Evolutionary conservation across 768 basidiomycete species (phyloP), one percentile per base, ranked within the genome.

Genomic region (Mycena rebaudengoi): DNA sequence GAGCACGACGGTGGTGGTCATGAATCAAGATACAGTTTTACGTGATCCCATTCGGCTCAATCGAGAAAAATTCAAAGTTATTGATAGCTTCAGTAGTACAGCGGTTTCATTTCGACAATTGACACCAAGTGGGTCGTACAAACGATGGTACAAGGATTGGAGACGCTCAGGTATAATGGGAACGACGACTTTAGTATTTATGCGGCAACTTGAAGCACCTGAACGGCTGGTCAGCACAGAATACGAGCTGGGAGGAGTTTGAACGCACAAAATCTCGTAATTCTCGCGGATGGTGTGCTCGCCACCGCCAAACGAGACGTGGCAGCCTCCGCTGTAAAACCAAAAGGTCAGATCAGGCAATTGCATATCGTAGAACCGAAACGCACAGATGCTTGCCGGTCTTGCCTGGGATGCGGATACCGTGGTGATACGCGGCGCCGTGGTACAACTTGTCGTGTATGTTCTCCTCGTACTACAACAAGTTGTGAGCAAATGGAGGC

Each of bases 1-100:
- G 50, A 96, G 85, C 60, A 96, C 92, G 67, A 92, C 92, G 53
- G 89, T 88, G 65, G 84, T 87, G 25, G 57, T 52, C 43, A 62
- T n/a, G n/a, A n/a, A n/a, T n/a, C n/a, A n/a, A n/a, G n/a, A n/a
- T n/a, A n/a, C n/a, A n/a, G n/a, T n/a, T n/a, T n/a, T n/a, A n/a
- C n/a, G n/a, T n/a, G n/a, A n/a, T n/a, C n/a, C n/a, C n/a, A n/a
- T n/a, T n/a, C n/a, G n/a, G n/a, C n/a, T n/a, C n/a, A n/a, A n/a
- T n/a, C n/a, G n/a, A n/a, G n/a, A n/a, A n/a, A n/a, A n/a, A n/a
- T n/a, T n/a, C n/a, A n/a, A n/a, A n/a, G n/a, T n/a, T n/a, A n/a
- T n/a, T n/a, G n/a, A n/a, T n/a, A n/a, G n/a, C n/a, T n/a, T n/a
- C n/a, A n/a, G n/a, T n/a, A n/a, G n/a, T n/a, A n/a, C n/a, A n/a